These are phyloP conservation scores for Thalassiosira exigua DNA, from an alignment of 352 stramenopile species.

Conservation along the genomic window DNA sequence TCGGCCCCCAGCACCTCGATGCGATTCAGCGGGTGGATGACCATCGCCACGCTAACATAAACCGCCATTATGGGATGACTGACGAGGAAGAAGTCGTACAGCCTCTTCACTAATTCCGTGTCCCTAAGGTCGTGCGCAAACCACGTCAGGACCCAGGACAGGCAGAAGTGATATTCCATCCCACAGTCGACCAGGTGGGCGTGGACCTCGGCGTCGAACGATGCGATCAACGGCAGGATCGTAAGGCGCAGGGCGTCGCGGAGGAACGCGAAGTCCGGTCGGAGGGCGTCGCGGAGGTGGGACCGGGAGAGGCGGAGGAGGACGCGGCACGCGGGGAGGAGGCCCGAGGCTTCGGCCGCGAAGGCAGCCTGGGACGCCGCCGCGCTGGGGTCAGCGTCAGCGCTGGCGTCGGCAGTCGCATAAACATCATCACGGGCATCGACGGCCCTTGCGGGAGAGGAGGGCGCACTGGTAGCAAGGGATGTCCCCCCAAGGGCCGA, in stretches of 20 bases:
- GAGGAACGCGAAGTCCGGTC: conserved; percentile 86
- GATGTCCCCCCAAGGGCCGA: conserved; percentile 58
- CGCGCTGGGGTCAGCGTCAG: too few relatives aligned
- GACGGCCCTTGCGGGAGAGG: conserved; percentile 84
- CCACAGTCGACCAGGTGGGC: conserved; percentile 70
- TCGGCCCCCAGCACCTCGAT: conserved; percentile 70
- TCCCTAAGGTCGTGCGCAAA: conserved; percentile 92
- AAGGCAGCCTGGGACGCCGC: neutral
- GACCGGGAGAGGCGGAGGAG: conserved; percentile 86
- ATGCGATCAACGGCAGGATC: conserved; percentile 63
- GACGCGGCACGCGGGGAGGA: conserved; percentile 84
- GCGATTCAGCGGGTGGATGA: conserved; percentile 78
- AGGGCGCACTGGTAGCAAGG: conserved; percentile 61
- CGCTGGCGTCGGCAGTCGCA: neutral
- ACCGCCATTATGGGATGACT: conserved; percentile 91
- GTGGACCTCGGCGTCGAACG: conserved; percentile 67
- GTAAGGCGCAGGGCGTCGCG: conserved; percentile 83
- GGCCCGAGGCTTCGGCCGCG: conserved; percentile 61
- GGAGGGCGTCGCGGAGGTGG: conserved; percentile 91
- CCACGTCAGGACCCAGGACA: conserved; percentile 95
- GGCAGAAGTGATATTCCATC: conserved; percentile 93
- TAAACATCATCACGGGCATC: conserved; percentile 69
- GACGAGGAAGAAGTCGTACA: conserved; percentile 94
- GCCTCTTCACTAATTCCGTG: conserved; percentile 88
- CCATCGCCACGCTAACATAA: conserved; percentile 89